A percentile compares a stretch with the other conserved stretches of the same genome.
These are phyloP conservation scores for Cadophora sp. DNA, from an alignment of 2,329 filamentous ascomycete species.

Conservation along the genomic window DNA sequence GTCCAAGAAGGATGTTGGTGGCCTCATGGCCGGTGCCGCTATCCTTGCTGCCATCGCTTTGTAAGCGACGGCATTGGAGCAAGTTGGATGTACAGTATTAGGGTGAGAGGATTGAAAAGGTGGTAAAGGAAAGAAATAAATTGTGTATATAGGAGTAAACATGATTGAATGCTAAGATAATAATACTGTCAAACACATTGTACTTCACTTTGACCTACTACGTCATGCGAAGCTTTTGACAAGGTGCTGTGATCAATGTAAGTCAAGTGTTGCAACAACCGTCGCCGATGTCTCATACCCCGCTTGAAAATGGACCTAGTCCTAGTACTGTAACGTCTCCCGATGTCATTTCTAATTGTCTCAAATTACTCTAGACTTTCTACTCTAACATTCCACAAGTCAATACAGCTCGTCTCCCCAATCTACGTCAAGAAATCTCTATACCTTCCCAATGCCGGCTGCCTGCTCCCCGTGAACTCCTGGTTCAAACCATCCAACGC, in stretches of 20 bases:
- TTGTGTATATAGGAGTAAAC: slow-evolving; percentile 2
- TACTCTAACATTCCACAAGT: background rate
- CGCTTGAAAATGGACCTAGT: background rate
- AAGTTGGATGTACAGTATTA: background rate
- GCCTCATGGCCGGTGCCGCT: slow-evolving; percentile 28
- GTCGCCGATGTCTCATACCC: background rate
- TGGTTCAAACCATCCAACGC: slow-evolving; percentile 59
- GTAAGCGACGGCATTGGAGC: slow-evolving; percentile 18
- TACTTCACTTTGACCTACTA: too few relatives aligned
- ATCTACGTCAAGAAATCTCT: slow-evolving; percentile 40
- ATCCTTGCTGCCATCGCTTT: slow-evolving; percentile 35
- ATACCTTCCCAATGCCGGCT: slow-evolving; percentile 43
- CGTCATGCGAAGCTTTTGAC: too few relatives aligned
- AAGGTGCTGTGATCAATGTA: too few relatives aligned
- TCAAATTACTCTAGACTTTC: slow-evolving; percentile 1
- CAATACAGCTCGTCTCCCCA: background rate
- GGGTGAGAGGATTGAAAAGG: background rate
- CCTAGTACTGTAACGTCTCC: background rate
- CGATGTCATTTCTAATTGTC: background rate
- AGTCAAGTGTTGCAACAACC: background rate
- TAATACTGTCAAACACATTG: background rate
- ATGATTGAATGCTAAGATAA: background rate
- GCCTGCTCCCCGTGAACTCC: slow-evolving; percentile 43
- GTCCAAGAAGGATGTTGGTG: slow-evolving; percentile 23
- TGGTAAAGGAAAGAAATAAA: background rate